Conservation (phyloP, 805 yeast species). For the Hanseniaspora vineae region DNA sequence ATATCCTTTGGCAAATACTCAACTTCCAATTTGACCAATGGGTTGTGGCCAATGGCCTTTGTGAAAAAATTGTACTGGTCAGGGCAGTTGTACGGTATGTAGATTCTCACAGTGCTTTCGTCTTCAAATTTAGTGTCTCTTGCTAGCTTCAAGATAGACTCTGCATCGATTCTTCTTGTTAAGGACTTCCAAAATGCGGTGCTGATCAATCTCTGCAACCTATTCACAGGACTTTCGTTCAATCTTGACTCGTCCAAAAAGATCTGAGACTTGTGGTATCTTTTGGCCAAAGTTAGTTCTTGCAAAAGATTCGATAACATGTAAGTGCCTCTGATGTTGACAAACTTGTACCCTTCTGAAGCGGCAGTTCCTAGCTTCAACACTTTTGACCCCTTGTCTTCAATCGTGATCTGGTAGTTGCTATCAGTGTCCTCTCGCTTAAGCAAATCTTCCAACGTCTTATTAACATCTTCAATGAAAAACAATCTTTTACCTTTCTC, state of each 20-base stretch:
- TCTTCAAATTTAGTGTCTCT: slow-evolving; percentile 61
- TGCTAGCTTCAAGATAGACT: slow-evolving; percentile 57
- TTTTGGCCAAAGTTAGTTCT: slow-evolving; percentile 76
- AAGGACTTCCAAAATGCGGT: slow-evolving; percentile 71
- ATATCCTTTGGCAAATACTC: slow-evolving; percentile 63
- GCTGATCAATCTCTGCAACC: slow-evolving; percentile 60
- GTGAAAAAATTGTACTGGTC: slow-evolving; percentile 65
- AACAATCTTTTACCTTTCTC: slow-evolving; percentile 33
- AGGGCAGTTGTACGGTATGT: slow-evolving; percentile 53
- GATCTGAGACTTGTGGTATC: slow-evolving; percentile 66
- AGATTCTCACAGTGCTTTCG: slow-evolving; percentile 58
- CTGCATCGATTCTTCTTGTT: slow-evolving; percentile 55
- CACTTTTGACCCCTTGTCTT: slow-evolving; percentile 77
- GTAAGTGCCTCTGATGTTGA: slow-evolving; percentile 75
- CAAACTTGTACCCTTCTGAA: slow-evolving; percentile 65
- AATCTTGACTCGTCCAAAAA: slow-evolving; percentile 71
- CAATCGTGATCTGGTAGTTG: slow-evolving; percentile 74
- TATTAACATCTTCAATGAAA: slow-evolving; percentile 62
- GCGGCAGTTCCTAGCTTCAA: slow-evolving; percentile 69
- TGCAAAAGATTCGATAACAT: slow-evolving; percentile 78
- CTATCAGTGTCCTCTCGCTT: slow-evolving; percentile 75
- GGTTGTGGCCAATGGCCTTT: slow-evolving; percentile 38
- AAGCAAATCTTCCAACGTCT: slow-evolving; percentile 55
- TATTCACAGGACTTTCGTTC: slow-evolving; percentile 74
- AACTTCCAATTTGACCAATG: slow-evolving; percentile 52